phyloP scores from a whole-genome alignment of 2,329 filamentous ascomycete genomes.

The Talaromyces pinophilus region DNA sequence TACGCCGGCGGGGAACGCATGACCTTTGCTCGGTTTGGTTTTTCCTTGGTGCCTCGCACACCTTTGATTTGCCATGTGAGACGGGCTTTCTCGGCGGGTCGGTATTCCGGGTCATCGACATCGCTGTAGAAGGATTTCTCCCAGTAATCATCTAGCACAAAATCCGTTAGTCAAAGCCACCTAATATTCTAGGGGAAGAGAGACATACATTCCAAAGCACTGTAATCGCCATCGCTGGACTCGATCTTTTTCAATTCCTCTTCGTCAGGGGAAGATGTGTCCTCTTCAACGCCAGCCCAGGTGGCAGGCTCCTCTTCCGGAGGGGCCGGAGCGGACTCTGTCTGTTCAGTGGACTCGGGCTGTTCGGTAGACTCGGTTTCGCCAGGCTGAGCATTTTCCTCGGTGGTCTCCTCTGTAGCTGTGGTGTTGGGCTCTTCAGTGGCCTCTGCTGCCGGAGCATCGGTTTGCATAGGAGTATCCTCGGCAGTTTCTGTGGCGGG shows the following conservation, averaged over 20 bases:
- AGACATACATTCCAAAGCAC: conserved; percentile 55
- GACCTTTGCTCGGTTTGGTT: conserved; percentile 59
- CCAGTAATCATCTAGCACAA: conserved; percentile 55
- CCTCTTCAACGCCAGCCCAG: conserved; percentile 60
- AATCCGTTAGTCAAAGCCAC: background rate
- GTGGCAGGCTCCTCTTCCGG: conserved; percentile 41
- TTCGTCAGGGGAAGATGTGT: conserved; percentile 57
- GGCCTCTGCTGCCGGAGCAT: conserved; percentile 13
- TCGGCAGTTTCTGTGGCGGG: background rate
- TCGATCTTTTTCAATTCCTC: conserved; percentile 62
- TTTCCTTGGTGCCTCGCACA: conserved; percentile 62
- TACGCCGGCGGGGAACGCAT: conserved; percentile 60
- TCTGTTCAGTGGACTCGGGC: background rate
- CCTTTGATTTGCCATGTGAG: conserved; percentile 61
- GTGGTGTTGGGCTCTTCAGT: conserved; percentile 5
- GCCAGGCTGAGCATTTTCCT: conserved; percentile 15
- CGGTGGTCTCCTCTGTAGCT: background rate
- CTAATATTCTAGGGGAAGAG: background rate
- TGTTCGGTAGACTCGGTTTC: conserved; percentile 22
- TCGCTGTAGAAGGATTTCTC: conserved; percentile 58
- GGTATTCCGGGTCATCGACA: conserved; percentile 60
- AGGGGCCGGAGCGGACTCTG: conserved; percentile 26
- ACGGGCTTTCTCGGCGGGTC: conserved; percentile 54
- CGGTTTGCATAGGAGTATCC: conserved; percentile 5
- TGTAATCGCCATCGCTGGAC: conserved; percentile 50